Evolutionary conservation across 345 rosid genomes (phyloP), one percentile per base, ranked within the genome.

Genomic region (Triadica sebifera): DNA sequence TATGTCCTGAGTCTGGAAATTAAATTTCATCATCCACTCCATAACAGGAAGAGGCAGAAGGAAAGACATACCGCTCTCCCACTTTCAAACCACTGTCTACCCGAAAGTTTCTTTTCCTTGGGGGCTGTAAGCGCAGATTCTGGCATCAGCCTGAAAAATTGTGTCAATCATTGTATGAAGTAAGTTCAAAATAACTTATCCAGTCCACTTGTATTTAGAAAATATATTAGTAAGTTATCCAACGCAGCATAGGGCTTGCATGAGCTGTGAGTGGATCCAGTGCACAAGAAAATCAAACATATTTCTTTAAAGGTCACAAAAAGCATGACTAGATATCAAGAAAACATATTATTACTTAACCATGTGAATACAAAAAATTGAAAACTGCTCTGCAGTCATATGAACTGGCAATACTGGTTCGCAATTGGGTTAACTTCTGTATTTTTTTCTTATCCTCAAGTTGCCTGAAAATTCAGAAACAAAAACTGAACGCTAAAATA

Each of bases 51-150:
- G 50, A 3, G 11, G 15, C 6, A 75, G 70, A 22, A 68, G 34
- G n/a, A 22, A 37, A 38, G 65, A 70, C 76, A 71, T 85, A 93
- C 94, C 80, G 62, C 91, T 87, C 84, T 85, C 82, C 96, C 98
- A 77, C 91, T 90, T 77, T 95, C 99, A 77, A 93, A 95, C 96
- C 94, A 93, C 82, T 87, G 97, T 82, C 97, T 93, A 83, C 99
- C 98, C 1, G 89, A 19, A 72, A 93, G 91, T 85, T 82, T 93
- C 87, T 90, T 95, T 84, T 95, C 97, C 82, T 93, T 93, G 5
- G 92, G 70, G 74, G 87, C 79, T 1, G 88, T 61, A 46, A 93
- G 96, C 64, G 85, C 98, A 85, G 96, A 86, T 77, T 93, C 99
- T 0, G 97, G 98, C 97, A 93, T 95, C 80, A 90, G 67, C 87